Conservation (phyloP, 805 yeast species). For the Metschnikowia henanensis region DNA sequence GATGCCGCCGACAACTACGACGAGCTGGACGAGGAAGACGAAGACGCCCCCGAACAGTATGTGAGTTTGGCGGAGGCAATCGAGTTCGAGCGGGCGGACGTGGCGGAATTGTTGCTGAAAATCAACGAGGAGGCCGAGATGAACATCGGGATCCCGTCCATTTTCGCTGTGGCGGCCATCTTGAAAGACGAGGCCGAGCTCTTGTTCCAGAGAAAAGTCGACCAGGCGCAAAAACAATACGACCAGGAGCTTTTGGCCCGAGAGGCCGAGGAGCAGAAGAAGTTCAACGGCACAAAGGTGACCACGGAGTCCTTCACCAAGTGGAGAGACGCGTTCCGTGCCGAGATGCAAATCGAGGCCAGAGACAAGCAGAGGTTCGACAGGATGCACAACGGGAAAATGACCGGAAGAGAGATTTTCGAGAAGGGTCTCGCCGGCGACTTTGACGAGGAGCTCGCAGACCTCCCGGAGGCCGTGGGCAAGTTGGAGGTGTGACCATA, state of each 20-base stretch:
- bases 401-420: constrained; percentile 88
- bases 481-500: constrained; percentile 18
- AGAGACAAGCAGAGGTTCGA: constrained; percentile 51
- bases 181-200: constrained; percentile 82
- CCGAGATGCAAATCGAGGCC: constrained; percentile 69
- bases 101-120: constrained; percentile 37
- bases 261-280: constrained; percentile 84
- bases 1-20: constrained; percentile 39
- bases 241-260: constrained; percentile 59
- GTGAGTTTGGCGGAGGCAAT: constrained; percentile 57
- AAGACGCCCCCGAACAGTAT: constrained; percentile 25
- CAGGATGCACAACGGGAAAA: constrained; percentile 67
- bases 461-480: constrained; percentile 20
- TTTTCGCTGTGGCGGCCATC: constrained; percentile 74
- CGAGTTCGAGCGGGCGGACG: constrained; percentile 53
- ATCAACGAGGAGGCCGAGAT: constrained; percentile 65
- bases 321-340: constrained; percentile 75
- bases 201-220: constrained; percentile 57
- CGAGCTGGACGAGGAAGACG: constrained; percentile 31
- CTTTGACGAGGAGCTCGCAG: constrained; percentile 42
- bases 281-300: constrained; percentile 88
- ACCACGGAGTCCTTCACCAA: constrained; percentile 68
- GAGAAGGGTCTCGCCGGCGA: constrained; percentile 84
- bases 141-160: constrained; percentile 88
- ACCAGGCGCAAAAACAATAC: constrained; percentile 51